phyloP scores from a whole-genome alignment of 495 filamentous ascomycete genomes.

The Copromyces sp. region DNA sequence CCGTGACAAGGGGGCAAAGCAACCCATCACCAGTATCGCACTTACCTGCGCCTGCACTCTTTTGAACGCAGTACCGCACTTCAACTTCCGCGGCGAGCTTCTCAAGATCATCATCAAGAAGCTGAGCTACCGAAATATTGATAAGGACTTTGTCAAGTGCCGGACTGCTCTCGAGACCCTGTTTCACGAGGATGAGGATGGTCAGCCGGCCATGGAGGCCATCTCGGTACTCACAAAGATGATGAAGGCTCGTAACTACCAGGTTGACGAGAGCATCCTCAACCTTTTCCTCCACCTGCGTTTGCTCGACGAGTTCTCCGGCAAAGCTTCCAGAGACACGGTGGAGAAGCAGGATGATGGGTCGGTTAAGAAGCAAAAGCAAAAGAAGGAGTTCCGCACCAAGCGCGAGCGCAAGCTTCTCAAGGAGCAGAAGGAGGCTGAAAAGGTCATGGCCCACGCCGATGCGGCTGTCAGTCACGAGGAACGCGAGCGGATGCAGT shows the following conservation, averaged over 20 bases:
- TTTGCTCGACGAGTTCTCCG: slow-evolving; percentile 73
- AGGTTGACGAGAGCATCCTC: slow-evolving; percentile 71
- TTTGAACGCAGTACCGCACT: slow-evolving; percentile 74
- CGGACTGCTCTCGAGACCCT: slow-evolving; percentile 68
- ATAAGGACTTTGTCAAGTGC: slow-evolving; percentile 69
- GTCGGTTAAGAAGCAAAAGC: slow-evolving; percentile 54
- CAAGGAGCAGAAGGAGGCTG: slow-evolving; percentile 73
- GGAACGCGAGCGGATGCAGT: slow-evolving; percentile 83
- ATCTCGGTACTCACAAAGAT: slow-evolving; percentile 80
- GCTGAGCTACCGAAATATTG: slow-evolving; percentile 55
- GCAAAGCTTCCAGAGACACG: slow-evolving; percentile 65
- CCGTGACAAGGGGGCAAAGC: slow-evolving; percentile 36
- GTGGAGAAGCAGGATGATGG: slow-evolving; percentile 49
- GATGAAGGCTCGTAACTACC: slow-evolving; percentile 79
- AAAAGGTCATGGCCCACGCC: slow-evolving; percentile 89
- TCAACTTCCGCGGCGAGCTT: slow-evolving; percentile 86
- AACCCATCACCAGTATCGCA: slow-evolving; percentile 55
- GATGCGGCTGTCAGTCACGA: slow-evolving; percentile 86
- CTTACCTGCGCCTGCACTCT: slow-evolving; percentile 77
- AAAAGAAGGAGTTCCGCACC: slow-evolving; percentile 50
- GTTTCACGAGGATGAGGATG: slow-evolving; percentile 82
- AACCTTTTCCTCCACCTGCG: slow-evolving; percentile 88
- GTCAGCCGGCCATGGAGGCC: slow-evolving; percentile 74
- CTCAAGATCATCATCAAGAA: slow-evolving; percentile 79
- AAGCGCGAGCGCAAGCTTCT: slow-evolving; percentile 47